Conservation (phyloP, 164 flowering plant genomes). For the Cinnamomum chago region DNA sequence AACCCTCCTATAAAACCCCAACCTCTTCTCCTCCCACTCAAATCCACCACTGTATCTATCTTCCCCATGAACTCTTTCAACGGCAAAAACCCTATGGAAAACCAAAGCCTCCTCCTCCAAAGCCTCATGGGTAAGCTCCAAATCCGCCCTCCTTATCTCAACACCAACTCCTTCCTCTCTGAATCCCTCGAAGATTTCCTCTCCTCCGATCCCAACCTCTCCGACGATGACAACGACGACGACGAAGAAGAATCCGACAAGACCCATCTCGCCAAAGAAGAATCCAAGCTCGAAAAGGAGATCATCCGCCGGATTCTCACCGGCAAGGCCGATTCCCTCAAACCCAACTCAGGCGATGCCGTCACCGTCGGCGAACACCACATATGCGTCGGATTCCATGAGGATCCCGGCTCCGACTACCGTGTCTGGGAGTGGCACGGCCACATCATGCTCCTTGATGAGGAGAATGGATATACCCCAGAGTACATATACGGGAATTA, state of each 20-base stretch:
- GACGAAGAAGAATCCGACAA: neutral
- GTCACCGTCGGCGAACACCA: constrained; percentile 77
- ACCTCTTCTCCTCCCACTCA: neutral
- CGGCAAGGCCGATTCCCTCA: constrained; percentile 58
- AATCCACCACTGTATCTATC: neutral
- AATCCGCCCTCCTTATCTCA: constrained; percentile 47
- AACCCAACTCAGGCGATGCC: constrained; percentile 92
- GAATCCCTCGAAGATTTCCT: constrained; percentile 58
- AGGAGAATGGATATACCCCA: constrained; percentile 68
- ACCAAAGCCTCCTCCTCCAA: constrained; percentile 45
- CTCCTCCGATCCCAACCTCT: constrained; percentile 3
- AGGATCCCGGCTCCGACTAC: constrained; percentile 61
- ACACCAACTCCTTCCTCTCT: constrained; percentile 35
- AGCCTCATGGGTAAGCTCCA: constrained; percentile 68
- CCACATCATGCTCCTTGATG: constrained; percentile 84
- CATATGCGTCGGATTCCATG: constrained; percentile 75
- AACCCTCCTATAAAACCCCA: constrained; percentile 4
- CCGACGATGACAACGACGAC: constrained; percentile 45
- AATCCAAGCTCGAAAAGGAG: constrained; percentile 73
- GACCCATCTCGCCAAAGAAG: constrained; percentile 61
- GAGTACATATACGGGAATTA: constrained; percentile 96
- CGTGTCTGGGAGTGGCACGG: constrained; percentile 99
- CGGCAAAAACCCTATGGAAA: constrained; percentile 8
- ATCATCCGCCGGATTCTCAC: constrained; percentile 47
- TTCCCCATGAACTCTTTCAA: constrained; percentile 20